phyloP scores from a whole-genome alignment of 768 basidiomycete species.

The Lactarius trivialis region DNA sequence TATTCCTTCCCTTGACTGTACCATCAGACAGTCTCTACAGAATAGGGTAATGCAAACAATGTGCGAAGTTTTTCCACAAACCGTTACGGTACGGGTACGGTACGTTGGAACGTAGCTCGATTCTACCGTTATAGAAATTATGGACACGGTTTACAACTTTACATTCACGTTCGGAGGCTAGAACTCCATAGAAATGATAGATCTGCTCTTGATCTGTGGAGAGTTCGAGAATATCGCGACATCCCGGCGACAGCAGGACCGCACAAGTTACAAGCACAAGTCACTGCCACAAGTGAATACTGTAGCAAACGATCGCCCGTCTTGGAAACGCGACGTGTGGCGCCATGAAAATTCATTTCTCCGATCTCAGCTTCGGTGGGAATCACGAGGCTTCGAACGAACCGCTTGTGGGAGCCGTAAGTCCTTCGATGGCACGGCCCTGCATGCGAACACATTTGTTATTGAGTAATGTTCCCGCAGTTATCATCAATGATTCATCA shows the following conservation, averaged over 20 bases:
- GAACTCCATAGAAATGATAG: slow-evolving; percentile 47
- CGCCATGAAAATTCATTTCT: slow-evolving; percentile 1
- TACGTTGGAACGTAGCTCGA: not conserved
- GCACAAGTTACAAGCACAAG: slow-evolving; percentile 78
- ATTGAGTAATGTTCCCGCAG: slow-evolving; percentile 34
- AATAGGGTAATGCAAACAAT: not conserved
- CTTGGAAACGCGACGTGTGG: not conserved
- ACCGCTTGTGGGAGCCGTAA: slow-evolving; percentile 93
- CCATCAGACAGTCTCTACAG: not conserved
- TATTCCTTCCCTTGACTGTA: not conserved
- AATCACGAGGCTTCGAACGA: slow-evolving; percentile 88
- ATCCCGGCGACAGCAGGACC: slow-evolving; percentile 88
- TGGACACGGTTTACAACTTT: slow-evolving; percentile 81
- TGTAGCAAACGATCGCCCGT: slow-evolving; percentile 18
- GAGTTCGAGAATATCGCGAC: slow-evolving; percentile 86
- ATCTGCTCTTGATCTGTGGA: slow-evolving; percentile 87
- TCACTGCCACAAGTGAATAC: slow-evolving; percentile 77
- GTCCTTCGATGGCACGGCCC: slow-evolving; percentile 27
- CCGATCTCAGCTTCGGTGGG: slow-evolving; percentile 95
- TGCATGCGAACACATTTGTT: slow-evolving; percentile 6
- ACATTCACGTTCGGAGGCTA: slow-evolving; percentile 56
- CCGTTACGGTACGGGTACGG: not conserved
- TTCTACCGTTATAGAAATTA: slow-evolving; percentile 82
- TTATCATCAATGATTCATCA: slow-evolving; percentile 47
- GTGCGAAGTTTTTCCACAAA: not conserved